A percentile compares a stretch with the other conserved stretches of the same genome.
Evolutionary conservation across 169 alveolate species (phyloP).

Genomic region (Cryptosporidium ubiquitum): DNA sequence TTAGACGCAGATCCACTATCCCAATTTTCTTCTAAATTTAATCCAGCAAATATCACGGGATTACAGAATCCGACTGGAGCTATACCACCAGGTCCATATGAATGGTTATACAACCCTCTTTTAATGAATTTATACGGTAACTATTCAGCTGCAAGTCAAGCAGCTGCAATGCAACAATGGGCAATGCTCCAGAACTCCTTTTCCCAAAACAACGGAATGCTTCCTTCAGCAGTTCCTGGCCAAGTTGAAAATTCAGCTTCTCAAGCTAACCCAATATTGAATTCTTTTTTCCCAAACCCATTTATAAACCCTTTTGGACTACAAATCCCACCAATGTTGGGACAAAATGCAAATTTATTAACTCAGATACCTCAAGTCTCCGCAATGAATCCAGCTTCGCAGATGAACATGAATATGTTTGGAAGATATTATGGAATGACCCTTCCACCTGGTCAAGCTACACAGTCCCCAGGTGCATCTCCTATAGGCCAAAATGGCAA

Average conservation of each 20-base stretch:
- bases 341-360: constrained; percentile 28
- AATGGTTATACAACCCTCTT: constrained; percentile 63
- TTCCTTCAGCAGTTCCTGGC: neutral
- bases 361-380: constrained; percentile 10
- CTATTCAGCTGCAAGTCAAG: constrained; percentile 67
- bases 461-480: neutral
- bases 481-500: constrained; percentile 1
- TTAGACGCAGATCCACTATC: constrained; percentile 38
- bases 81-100: constrained; percentile 36
- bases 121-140: constrained; percentile 69
- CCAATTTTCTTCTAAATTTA: constrained; percentile 8
- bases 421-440: constrained; percentile 32
- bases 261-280: constrained; percentile 13
- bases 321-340: constrained; percentile 29
- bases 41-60: constrained; percentile 10
- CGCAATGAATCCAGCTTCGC: constrained; percentile 34
- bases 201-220: neutral
- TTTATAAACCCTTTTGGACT: constrained; percentile 27
- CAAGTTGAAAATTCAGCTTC: neutral
- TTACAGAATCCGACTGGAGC: neutral
- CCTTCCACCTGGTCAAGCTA: constrained; percentile 3
- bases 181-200: constrained; percentile 59
- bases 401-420: constrained; percentile 48
- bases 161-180: constrained; percentile 72
- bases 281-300: constrained; percentile 11